phyloP scores from a whole-genome alignment of 2,329 filamentous ascomycete genomes.

The Arthroderma sp. region DNA sequence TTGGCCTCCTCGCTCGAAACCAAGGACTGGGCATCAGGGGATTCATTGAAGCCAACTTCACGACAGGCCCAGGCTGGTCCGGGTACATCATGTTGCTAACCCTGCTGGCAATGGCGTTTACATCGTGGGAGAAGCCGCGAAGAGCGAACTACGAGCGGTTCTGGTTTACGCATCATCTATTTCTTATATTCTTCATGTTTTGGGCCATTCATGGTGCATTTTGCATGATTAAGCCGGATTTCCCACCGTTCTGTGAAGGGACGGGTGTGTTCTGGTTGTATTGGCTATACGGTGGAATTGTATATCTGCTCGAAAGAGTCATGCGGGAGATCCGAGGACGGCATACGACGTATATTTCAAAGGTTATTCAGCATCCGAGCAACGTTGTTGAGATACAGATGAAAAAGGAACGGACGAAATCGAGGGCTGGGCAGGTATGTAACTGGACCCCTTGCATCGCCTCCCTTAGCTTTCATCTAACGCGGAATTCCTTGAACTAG shows the following conservation, averaged over 20 bases:
- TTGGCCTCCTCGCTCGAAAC: constrained; percentile 60
- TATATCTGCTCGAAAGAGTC: constrained; percentile 67
- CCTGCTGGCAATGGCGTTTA: constrained; percentile 65
- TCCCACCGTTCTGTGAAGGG: constrained; percentile 55
- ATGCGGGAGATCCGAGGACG: constrained; percentile 65
- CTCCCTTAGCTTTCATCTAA: neutral
- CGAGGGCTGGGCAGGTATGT: constrained; percentile 53
- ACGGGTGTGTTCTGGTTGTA: constrained; percentile 80
- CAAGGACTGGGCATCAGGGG: constrained; percentile 67
- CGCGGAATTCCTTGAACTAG: constrained; percentile 19
- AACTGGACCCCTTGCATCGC: neutral
- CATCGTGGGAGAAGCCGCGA: constrained; percentile 63
- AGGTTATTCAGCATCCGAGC: constrained; percentile 79
- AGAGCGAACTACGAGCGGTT: constrained; percentile 78
- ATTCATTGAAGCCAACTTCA: constrained; percentile 63
- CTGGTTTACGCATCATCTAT: constrained; percentile 84
- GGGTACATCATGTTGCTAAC: constrained; percentile 73
- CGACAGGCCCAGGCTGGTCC: constrained; percentile 70
- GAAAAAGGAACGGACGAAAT: constrained; percentile 78
- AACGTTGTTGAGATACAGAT: constrained; percentile 86
- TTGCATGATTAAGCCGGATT: constrained; percentile 80
- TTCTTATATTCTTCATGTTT: constrained; percentile 78
- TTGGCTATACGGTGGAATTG: constrained; percentile 73
- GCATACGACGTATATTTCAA: constrained; percentile 75
- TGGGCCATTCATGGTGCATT: constrained; percentile 83